phyloP scores from a whole-genome alignment of 2,329 filamentous ascomycete genomes.

The Claviceps citrina region DNA sequence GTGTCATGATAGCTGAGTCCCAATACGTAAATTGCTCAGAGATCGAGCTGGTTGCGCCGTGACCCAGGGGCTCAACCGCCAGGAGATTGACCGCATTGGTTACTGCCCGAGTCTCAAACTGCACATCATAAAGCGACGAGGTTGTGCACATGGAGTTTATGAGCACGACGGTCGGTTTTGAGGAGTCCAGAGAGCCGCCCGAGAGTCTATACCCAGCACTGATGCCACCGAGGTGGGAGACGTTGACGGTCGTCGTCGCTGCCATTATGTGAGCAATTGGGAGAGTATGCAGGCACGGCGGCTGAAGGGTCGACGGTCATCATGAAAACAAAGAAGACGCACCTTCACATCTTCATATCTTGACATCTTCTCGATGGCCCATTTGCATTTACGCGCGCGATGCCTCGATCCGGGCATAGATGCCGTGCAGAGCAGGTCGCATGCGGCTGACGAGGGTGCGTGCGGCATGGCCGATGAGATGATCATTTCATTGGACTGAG shows the following conservation, averaged over 20 bases:
- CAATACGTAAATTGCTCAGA: slow-evolving; percentile 38
- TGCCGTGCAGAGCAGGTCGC: too few relatives aligned
- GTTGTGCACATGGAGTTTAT: slow-evolving; percentile 38
- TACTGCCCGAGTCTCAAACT: slow-evolving; percentile 27
- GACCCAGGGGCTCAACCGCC: slow-evolving; percentile 37
- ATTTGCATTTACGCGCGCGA: too few relatives aligned
- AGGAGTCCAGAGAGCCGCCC: slow-evolving; percentile 27
- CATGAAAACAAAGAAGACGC: too few relatives aligned
- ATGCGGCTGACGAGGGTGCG: too few relatives aligned
- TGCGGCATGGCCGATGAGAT: too few relatives aligned
- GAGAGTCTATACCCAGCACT: slow-evolving; percentile 29
- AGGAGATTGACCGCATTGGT: slow-evolving; percentile 30
- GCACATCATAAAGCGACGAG: slow-evolving; percentile 27
- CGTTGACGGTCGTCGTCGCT: slow-evolving; percentile 26
- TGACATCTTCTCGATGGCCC: too few relatives aligned
- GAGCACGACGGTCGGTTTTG: slow-evolving; percentile 35
- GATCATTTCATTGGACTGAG: too few relatives aligned
- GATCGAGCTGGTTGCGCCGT: slow-evolving; percentile 29
- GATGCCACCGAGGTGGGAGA: slow-evolving; percentile 34
- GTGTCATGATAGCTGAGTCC: slow-evolving; percentile 37
- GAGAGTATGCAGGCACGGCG: too few relatives aligned
- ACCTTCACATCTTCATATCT: too few relatives aligned
- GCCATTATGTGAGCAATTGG: slow-evolving; percentile 15
- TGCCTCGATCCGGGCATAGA: too few relatives aligned
- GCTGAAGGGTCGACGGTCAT: too few relatives aligned